phyloP scores from a whole-genome alignment of 176 grass and related monocot species.

The Avena insularis region DNA sequence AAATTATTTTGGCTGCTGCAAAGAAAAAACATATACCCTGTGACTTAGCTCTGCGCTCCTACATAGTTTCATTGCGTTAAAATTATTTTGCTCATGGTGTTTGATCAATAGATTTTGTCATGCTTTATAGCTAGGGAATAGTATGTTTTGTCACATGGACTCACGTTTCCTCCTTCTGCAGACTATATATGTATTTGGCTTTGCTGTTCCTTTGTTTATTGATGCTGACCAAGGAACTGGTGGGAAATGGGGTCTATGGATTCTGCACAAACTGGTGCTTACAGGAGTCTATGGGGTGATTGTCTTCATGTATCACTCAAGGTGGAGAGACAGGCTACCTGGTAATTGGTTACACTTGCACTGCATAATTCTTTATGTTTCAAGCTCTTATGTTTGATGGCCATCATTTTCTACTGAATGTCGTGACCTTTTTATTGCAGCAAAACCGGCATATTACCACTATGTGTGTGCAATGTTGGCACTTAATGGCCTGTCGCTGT shows the following conservation, averaged over 20 bases:
- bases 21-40: background rate
- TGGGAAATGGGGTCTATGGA: slow-evolving; percentile 90
- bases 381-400: slow-evolving; percentile 32
- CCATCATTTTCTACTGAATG: slow-evolving; percentile 18
- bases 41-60: slow-evolving; percentile 1
- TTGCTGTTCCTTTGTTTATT: slow-evolving; percentile 77
- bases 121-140: background rate
- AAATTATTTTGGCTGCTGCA: slow-evolving; percentile 2
- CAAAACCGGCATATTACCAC: slow-evolving; percentile 94
- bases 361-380: slow-evolving; percentile 31
- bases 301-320: slow-evolving; percentile 95
- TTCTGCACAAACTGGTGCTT: slow-evolving; percentile 89
- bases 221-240: slow-evolving; percentile 75
- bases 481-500: slow-evolving; percentile 76
- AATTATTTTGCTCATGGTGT: slow-evolving; percentile 14
- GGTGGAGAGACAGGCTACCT: slow-evolving; percentile 94
- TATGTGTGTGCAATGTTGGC: slow-evolving; percentile 89
- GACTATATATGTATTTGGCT: slow-evolving; percentile 93
- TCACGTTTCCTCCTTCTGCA: slow-evolving; percentile 49
- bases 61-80: slow-evolving; percentile 17
- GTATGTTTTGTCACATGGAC: slow-evolving; percentile 19
- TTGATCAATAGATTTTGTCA: background rate
- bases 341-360: slow-evolving; percentile 51
- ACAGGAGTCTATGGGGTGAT: slow-evolving; percentile 84
- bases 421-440: slow-evolving; percentile 52